These are phyloP conservation scores for Cardamine chenopodiifolia DNA, from an alignment of 345 rosid species.

Conservation along the genomic window DNA sequence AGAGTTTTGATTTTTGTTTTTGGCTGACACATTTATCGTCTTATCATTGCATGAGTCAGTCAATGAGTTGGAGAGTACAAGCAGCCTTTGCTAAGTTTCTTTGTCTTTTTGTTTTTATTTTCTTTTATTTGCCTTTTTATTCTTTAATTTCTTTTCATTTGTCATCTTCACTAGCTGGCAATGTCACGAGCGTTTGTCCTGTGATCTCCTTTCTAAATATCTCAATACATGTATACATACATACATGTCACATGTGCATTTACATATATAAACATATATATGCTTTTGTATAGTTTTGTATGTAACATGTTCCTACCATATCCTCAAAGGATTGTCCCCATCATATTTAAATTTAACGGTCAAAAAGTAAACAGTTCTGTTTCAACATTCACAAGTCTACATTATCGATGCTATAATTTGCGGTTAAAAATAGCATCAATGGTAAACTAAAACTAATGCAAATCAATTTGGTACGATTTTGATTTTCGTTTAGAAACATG, in stretches of 20 bases:
- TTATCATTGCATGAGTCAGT: conserved; percentile 49
- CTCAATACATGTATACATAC: conserved; percentile 27
- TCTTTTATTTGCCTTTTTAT: conserved; percentile 44
- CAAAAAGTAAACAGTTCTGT: conserved; percentile 28
- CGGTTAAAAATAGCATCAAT: background rate
- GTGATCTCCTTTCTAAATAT: conserved; percentile 44
- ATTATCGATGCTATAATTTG: conserved; percentile 20
- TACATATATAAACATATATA: background rate
- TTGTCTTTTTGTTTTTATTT: conserved; percentile 50
- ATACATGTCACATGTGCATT: conserved; percentile 34
- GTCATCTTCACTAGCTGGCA: conserved; percentile 50
- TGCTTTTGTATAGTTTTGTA: conserved; percentile 16
- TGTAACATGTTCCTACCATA: conserved; percentile 35
- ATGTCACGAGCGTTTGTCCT: conserved; percentile 52
- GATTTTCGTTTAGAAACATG: background rate
- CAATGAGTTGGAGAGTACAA: conserved; percentile 49
- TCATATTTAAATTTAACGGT: conserved; percentile 34
- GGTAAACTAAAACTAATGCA: background rate
- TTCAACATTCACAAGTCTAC: conserved; percentile 29
- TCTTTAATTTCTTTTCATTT: conserved; percentile 45
- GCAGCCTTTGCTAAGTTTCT: conserved; percentile 45
- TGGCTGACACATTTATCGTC: conserved; percentile 56
- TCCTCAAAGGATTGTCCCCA: conserved; percentile 31
- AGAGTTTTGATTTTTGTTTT: conserved; percentile 19
- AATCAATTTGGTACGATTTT: background rate